Percentiles rank a stretch among this genome's conserved stretches.
Evolutionary conservation across 1,284 basidiomycete species (phyloP).

Genomic region (Pyrrhoderma noxium): DNA sequence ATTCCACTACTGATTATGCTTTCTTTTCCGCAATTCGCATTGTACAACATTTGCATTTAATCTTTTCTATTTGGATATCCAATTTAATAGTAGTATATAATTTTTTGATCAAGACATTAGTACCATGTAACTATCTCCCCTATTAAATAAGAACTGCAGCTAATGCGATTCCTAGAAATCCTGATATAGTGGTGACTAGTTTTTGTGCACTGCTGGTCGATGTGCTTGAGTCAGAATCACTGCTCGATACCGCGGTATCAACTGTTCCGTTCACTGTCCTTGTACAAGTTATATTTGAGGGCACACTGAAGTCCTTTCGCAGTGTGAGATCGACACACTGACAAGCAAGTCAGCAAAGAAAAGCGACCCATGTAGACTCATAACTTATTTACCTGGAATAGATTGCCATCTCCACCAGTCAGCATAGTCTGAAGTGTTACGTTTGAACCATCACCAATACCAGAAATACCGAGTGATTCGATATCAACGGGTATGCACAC

Average conservation of each 20-base stretch:
- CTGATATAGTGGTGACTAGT: background rate
- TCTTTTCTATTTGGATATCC: background rate
- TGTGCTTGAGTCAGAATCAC: background rate
- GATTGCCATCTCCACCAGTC: constrained; percentile 56
- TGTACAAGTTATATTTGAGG: constrained; percentile 32
- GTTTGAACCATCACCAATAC: constrained; percentile 47
- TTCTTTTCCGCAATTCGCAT: background rate
- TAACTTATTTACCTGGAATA: constrained; percentile 49
- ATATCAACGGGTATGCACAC: constrained; percentile 61
- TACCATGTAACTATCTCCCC: too few relatives aligned
- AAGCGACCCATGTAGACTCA: background rate
- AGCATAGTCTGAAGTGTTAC: constrained; percentile 56
- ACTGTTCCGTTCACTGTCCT: constrained; percentile 12
- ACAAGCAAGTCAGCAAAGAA: background rate
- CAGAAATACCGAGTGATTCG: constrained; percentile 39
- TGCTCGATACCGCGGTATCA: background rate
- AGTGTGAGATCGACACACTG: constrained; percentile 67
- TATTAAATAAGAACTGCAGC: background rate
- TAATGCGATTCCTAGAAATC: constrained; percentile 1
- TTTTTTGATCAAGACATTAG: too few relatives aligned
- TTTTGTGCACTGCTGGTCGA: background rate
- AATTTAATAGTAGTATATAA: background rate
- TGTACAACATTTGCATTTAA: background rate
- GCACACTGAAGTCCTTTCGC: constrained; percentile 37
- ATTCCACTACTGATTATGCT: background rate